Base-by-base conservation (phyloP, 1,284 basidiomycete genomes). In the Microbotryum scabiosae region DNA sequence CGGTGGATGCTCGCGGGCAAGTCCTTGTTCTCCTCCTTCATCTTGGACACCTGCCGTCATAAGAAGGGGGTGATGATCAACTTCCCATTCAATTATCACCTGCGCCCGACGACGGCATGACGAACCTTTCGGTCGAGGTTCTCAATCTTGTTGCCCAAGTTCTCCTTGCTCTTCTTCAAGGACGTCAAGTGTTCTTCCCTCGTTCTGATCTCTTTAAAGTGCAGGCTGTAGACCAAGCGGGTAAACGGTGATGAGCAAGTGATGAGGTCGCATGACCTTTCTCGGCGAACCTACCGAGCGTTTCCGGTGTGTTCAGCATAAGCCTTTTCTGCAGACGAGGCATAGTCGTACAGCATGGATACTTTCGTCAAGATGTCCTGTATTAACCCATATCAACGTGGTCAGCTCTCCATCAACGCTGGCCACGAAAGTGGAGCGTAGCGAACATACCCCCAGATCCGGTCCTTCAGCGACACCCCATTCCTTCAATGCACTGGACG, bases 11-110 rank as follows among this genome's bases (percentile, higher is more conserved):
- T 62, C 0, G 49, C 60, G 4, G 71, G 67, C 6, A 71, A 54
- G 44, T 73, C 65, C 54, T 73, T 73, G 59, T 73, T 67, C 54
- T 73, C 72, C 45, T 69, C 67, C 57, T 69, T 73, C 71, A 72
- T 73, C 59, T 71, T 72, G 14, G 66, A 62, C 1, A 73, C 67
- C 66, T 71, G 56, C 47, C 54, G 21, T 43, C 12, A 26, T 1
- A 43, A 14, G 32, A 36, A 18, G 30, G 28, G 18, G n/a, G 10
- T 3, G 41, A 14, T n/a, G 14, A 56, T 56, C 23, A 8, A 5
- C 23, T 14, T 8, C 32, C 14, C 7, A 20, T 4, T 36, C 46
- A n/a, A 25, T 4, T 6, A 28, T n/a, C 9, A 36, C 26, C 47
- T n/a, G 4, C 14, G 21, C 28, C 2, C 47, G 26, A 43, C 10